Evolutionary conservation across 768 basidiomycete species (phyloP).

Genomic region (Hygrophoropsis aurantiaca): DNA sequence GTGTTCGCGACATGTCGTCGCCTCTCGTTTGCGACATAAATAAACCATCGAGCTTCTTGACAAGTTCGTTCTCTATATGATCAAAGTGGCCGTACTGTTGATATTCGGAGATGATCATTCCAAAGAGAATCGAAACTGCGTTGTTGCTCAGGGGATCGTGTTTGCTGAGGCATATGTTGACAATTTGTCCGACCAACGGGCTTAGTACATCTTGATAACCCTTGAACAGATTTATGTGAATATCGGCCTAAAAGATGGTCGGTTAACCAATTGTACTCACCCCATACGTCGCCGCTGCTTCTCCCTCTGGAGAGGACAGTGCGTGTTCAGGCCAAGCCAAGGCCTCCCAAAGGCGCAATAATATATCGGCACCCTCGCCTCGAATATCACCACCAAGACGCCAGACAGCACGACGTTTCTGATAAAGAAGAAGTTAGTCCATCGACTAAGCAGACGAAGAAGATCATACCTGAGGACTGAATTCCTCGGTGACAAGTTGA

Average conservation of each 20-base stretch:
- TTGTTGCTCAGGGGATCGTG: conserved; percentile 90
- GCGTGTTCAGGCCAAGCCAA: conserved; percentile 74
- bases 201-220: conserved; percentile 85
- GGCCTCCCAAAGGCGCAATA: conserved; percentile 82
- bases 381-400: conserved; percentile 93
- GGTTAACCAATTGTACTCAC: conserved; percentile 43
- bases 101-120: conserved; percentile 94
- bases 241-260: not conserved
- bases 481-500: conserved; percentile 91
- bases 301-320: conserved; percentile 44
- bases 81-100: conserved; percentile 83
- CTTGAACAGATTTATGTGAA: conserved; percentile 32
- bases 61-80: conserved; percentile 88
- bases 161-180: conserved; percentile 91
- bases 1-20: conserved; percentile 87
- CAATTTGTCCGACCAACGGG: conserved; percentile 83
- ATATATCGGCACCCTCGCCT: conserved; percentile 82
- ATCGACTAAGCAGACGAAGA: conserved; percentile 3
- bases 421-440: conserved; percentile 7
- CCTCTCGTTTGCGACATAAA: conserved; percentile 94
- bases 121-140: conserved; percentile 90
- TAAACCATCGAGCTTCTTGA: conserved; percentile 84
- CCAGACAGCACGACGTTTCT: conserved; percentile 97
- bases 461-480: conserved; percentile 77
- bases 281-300: conserved; percentile 59